Evolutionary conservation across 148 eudicot genomes (phyloP).

Genomic region (Talinum fruticosum): DNA sequence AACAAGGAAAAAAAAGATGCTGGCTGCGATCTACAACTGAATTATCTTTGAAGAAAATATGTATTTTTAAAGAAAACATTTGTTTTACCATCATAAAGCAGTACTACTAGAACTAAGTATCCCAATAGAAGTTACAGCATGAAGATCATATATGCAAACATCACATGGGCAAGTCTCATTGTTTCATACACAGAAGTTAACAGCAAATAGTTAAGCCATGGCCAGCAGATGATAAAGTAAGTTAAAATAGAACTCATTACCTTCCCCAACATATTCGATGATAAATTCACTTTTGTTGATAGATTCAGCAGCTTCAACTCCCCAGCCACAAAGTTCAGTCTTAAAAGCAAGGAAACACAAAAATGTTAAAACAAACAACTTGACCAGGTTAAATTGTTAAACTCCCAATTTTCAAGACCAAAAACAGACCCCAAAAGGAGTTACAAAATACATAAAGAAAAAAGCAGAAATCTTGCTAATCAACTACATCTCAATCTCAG

Average conservation of each 20-base stretch:
- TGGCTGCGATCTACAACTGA: neutral
- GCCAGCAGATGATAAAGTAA: neutral
- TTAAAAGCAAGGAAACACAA: conserved; percentile 22
- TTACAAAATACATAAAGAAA: neutral
- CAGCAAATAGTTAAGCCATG: neutral
- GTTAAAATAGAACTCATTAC: conserved; percentile 29
- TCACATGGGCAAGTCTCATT: neutral
- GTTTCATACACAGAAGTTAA: neutral
- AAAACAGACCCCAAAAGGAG: neutral
- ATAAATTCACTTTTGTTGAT: conserved; percentile 64
- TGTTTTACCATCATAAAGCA: neutral
- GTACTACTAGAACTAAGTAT: neutral
- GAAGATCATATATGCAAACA: too few relatives aligned
- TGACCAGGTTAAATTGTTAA: neutral
- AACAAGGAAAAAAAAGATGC: neutral
- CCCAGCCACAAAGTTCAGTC: conserved; percentile 95
- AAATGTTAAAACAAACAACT: conserved; percentile 1
- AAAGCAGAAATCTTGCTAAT: neutral
- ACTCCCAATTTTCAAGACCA: conserved; percentile 2
- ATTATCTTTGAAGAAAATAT: neutral
- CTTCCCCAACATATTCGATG: conserved; percentile 91
- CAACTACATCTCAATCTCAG: neutral
- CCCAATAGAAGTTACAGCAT: neutral
- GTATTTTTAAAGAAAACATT: neutral
- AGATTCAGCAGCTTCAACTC: conserved; percentile 63